Conservation (phyloP, 257 asterid genomes). For the Anisodus tanguticus region DNA sequence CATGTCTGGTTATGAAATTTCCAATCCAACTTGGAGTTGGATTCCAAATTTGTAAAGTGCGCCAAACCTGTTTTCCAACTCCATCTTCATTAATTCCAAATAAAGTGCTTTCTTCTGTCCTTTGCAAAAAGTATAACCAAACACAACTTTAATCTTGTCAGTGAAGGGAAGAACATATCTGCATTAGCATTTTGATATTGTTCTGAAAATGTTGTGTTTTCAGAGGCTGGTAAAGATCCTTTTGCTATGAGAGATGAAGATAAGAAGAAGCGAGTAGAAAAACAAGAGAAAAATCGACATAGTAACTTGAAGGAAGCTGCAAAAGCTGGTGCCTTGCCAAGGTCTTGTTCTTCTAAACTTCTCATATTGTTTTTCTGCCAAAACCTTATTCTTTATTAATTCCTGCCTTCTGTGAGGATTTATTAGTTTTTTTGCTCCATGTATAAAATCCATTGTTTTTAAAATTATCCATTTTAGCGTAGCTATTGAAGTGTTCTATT, state of each 20-base stretch:
- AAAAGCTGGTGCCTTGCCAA: slow-evolving; percentile 90
- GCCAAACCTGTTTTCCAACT: too few species aligned
- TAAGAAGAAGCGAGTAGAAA: slow-evolving; percentile 80
- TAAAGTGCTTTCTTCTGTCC: too few species aligned
- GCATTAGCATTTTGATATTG: background rate
- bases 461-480: background rate
- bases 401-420: background rate
- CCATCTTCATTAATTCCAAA: too few species aligned
- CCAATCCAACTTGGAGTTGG: too few species aligned
- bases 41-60: too few species aligned
- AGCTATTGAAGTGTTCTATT: background rate
- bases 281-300: slow-evolving; percentile 77
- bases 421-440: background rate
- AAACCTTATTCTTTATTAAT: background rate
- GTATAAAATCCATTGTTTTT: background rate
- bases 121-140: too few species aligned
- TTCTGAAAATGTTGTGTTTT: slow-evolving; percentile 27
- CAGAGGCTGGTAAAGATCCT: slow-evolving; percentile 93
- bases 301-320: slow-evolving; percentile 78
- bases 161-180: background rate
- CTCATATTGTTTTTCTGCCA: background rate
- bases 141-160: background rate
- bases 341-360: slow-evolving; percentile 46
- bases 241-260: slow-evolving; percentile 77
- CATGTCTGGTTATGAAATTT: too few species aligned